Percentiles rank a stretch among this genome's conserved stretches.
These are phyloP conservation scores for Beauveria bassiana DNA, from an alignment of 2,329 filamentous ascomycete species.

Conservation along the genomic window DNA sequence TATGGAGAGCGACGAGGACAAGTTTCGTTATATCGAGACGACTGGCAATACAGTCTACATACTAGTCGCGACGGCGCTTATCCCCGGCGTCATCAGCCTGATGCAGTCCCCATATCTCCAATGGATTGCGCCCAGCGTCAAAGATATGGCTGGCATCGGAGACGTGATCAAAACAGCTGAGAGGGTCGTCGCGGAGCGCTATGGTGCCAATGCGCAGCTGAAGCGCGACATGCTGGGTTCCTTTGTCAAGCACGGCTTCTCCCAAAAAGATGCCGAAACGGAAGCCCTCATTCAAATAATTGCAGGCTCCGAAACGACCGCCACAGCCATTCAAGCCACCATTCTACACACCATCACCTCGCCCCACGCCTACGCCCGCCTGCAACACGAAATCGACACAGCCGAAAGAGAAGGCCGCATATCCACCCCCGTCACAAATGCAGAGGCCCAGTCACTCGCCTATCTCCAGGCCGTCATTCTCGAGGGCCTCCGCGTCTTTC, in stretches of 20 bases:
- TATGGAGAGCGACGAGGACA: conserved; percentile 36
- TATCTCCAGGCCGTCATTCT: conserved; percentile 35
- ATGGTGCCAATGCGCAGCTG: conserved; percentile 19
- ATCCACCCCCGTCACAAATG: conserved; percentile 16
- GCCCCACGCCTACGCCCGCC: conserved; percentile 31
- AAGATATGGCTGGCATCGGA: conserved; percentile 20
- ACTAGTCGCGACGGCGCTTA: conserved; percentile 35
- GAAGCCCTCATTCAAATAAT: conserved; percentile 27
- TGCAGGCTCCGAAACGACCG: conserved; percentile 45
- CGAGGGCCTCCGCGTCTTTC: conserved; percentile 24
- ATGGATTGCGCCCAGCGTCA: conserved; percentile 24
- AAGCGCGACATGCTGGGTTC: conserved; percentile 31
- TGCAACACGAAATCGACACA: conserved; percentile 35
- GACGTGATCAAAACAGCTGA: conserved; percentile 27
- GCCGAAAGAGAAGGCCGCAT: conserved; percentile 1
- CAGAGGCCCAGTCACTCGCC: conserved; percentile 21
- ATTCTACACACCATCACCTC: conserved; percentile 40
- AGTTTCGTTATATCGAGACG: conserved; percentile 36
- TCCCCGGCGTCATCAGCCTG: conserved; percentile 32
- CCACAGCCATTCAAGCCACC: conserved; percentile 38
- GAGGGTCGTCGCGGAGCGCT: conserved; percentile 22
- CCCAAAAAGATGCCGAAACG: conserved; percentile 30
- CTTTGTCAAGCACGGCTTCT: conserved; percentile 29
- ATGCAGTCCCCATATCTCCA: conserved; percentile 32
- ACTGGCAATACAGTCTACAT: conserved; percentile 32